These are phyloP conservation scores for Tulasnella sp. DNA, from an alignment of 768 basidiomycete species.

Conservation along the genomic window DNA sequence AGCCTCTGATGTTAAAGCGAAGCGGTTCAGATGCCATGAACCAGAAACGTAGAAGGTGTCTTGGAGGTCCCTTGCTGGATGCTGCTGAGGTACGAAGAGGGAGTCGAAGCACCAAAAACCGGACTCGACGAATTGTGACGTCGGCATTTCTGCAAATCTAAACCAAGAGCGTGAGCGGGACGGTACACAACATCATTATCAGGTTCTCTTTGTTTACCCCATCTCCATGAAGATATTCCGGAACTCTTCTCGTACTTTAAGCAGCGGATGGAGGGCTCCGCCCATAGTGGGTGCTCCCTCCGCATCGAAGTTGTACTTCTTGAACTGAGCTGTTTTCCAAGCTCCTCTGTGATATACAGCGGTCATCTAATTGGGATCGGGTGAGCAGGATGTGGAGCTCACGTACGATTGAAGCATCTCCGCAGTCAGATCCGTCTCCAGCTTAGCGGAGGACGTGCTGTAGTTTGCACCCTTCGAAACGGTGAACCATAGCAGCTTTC, in stretches of 20 bases:
- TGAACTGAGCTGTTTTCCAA: constrained; percentile 90
- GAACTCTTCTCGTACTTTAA: constrained; percentile 97
- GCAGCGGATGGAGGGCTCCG: constrained; percentile 87
- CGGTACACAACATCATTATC: constrained; percentile 23
- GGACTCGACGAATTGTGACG: constrained; percentile 88
- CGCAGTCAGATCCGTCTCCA: constrained; percentile 89
- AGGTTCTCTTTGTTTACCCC: too few relatives aligned
- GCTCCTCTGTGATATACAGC: constrained; percentile 49
- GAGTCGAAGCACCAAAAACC: constrained; percentile 99
- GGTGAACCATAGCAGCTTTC: constrained; percentile 93
- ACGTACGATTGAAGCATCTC: constrained; percentile 89
- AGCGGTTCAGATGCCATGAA: constrained; percentile 23
- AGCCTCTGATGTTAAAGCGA: constrained; percentile 9
- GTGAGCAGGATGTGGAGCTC: background rate
- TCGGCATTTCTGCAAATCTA: constrained; percentile 98
- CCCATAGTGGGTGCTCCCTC: constrained; percentile 82
- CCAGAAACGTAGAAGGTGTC: constrained; percentile 98
- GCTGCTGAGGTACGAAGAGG: constrained; percentile 96
- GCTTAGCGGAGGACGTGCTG: constrained; percentile 83
- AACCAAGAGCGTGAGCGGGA: background rate
- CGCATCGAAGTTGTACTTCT: constrained; percentile 98
- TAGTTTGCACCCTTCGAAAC: constrained; percentile 77
- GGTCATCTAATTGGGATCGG: background rate
- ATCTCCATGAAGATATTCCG: constrained; percentile 97
- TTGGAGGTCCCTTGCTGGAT: constrained; percentile 93